phyloP scores from a whole-genome alignment of 257 asterid species.

The Coffea eugenioides region DNA sequence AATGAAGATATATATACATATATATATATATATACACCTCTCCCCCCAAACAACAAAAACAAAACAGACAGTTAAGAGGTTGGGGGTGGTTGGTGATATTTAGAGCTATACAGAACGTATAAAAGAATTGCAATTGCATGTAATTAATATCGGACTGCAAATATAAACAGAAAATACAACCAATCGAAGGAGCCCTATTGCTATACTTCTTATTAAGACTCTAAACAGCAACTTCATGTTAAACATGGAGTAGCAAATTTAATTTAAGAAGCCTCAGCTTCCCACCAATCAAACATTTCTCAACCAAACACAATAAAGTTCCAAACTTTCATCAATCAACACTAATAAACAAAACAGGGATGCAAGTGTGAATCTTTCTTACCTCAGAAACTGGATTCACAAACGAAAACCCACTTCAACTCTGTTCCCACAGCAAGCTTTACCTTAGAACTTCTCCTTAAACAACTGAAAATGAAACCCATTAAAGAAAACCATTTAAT shows the following conservation, averaged over 20 bases:
- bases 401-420: slow-evolving; percentile 27
- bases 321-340: background rate
- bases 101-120: background rate
- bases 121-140: background rate
- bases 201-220: background rate
- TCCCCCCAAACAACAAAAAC: background rate
- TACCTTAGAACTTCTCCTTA: slow-evolving; percentile 6
- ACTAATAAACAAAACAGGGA: background rate
- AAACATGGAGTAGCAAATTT: background rate
- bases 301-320: slow-evolving; percentile 1
- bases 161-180: background rate
- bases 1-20: no score
- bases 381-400: slow-evolving; percentile 35
- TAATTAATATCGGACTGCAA: background rate
- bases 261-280: background rate
- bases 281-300: background rate
- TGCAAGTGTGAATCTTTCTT: slow-evolving; percentile 4
- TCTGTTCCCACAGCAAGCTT: slow-evolving; percentile 24
- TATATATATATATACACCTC: no score
- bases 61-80: no score
- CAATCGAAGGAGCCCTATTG: background rate
- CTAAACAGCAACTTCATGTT: background rate
- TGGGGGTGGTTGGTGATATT: background rate
- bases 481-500: slow-evolving; percentile 20
- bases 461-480: slow-evolving; percentile 27